Evolutionary conservation across 345 rosid genomes (phyloP).

Genomic region (Lumnitzera littorea): DNA sequence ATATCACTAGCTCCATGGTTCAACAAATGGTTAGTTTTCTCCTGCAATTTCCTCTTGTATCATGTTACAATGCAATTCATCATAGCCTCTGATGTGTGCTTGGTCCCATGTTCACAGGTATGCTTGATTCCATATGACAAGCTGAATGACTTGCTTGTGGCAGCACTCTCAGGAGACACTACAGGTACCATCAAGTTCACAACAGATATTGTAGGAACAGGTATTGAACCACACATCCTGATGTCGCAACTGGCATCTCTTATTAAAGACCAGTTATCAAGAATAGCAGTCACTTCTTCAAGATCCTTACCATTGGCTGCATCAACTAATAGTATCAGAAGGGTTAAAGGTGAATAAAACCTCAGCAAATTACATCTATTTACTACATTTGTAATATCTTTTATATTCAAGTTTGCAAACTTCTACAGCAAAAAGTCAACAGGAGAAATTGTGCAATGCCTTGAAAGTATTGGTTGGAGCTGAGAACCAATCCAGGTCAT

Average conservation of each 20-base stretch:
- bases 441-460: conserved; percentile 23
- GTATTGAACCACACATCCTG: conserved; percentile 20
- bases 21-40: conserved; percentile 25
- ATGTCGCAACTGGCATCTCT: conserved; percentile 26
- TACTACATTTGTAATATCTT: neutral
- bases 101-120: conserved; percentile 15
- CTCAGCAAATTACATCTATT: conserved; percentile 2
- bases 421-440: conserved; percentile 16
- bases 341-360: conserved; percentile 7
- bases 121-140: conserved; percentile 20
- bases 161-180: conserved; percentile 25
- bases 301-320: conserved; percentile 6
- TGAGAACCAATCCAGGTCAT: conserved; percentile 21
- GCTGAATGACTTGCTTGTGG: conserved; percentile 19
- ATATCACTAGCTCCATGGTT: conserved; percentile 21
- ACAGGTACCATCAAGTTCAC: conserved; percentile 20
- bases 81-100: neutral
- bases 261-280: conserved; percentile 20
- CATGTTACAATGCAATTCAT: neutral
- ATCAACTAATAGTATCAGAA: conserved; percentile 9
- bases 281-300: conserved; percentile 4
- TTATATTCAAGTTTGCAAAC: conserved; percentile 2
- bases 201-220: conserved; percentile 16
- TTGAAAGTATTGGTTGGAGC: conserved; percentile 18
- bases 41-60: neutral